Conservation (phyloP, 208 protist species). For the Trypanosoma theileri region DNA sequence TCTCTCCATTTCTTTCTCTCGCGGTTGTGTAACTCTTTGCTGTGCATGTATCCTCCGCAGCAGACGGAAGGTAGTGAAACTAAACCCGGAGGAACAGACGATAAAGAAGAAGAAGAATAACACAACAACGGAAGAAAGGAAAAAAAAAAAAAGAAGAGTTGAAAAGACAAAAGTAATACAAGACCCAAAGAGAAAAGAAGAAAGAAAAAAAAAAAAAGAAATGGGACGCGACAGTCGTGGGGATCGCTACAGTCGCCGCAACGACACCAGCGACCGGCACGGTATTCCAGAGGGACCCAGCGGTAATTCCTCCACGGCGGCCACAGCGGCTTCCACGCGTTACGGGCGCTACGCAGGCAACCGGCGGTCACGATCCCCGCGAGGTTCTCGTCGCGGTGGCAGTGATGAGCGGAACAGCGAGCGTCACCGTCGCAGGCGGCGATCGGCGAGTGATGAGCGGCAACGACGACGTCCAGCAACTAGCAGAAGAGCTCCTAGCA, state of each 20-base stretch:
- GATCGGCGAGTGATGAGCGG: constrained; percentile 12
- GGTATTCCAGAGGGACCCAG: background rate
- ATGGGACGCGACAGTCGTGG: constrained; percentile 38
- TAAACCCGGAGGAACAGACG: no score
- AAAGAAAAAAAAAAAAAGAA: constrained; percentile 11
- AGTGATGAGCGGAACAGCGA: constrained; percentile 12
- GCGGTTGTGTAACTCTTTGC: no score
- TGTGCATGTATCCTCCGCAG: no score
- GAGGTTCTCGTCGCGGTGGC: background rate
- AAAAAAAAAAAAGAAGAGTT: constrained; percentile 11
- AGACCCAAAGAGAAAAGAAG: background rate
- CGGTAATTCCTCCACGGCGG: background rate
- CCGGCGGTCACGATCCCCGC: constrained; percentile 17
- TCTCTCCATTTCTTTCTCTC: no score
- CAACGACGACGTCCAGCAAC: constrained; percentile 2
- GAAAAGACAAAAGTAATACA: constrained; percentile 7
- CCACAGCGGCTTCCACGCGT: constrained; percentile 1
- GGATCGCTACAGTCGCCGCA: constrained; percentile 24
- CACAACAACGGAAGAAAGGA: background rate
- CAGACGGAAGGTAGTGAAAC: no score
- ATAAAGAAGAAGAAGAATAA: background rate
- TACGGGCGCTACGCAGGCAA: constrained; percentile 27
- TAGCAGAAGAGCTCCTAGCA: background rate
- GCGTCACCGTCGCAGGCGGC: constrained; percentile 12
- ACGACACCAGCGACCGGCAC: constrained; percentile 7